phyloP scores from a whole-genome alignment of 1,284 basidiomycete genomes.

The Hymenochaete sp. region DNA sequence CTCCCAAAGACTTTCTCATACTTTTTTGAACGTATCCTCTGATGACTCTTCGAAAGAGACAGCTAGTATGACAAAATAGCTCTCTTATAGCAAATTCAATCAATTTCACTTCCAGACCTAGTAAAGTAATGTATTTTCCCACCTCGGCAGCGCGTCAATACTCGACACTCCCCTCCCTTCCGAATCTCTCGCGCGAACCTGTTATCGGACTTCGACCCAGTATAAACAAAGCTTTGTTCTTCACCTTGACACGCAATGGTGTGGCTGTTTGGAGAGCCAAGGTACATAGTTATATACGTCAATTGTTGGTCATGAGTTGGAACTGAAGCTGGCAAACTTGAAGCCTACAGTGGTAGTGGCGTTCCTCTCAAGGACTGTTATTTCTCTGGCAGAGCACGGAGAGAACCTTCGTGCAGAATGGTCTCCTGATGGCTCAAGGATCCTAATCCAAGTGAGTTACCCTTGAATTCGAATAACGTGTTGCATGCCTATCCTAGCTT shows the following conservation, averaged over 20 bases:
- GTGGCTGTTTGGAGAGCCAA: constrained; percentile 78
- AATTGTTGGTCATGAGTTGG: too few species aligned
- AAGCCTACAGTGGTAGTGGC: constrained; percentile 78
- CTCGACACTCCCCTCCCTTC: constrained; percentile 56
- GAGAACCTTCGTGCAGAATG: constrained; percentile 66
- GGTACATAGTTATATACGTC: constrained; percentile 41
- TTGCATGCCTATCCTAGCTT: not conserved
- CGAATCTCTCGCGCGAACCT: constrained; percentile 49
- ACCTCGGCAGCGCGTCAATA: constrained; percentile 67
- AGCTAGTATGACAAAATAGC: too few species aligned
- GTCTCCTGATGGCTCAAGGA: constrained; percentile 69
- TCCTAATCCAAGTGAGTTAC: constrained; percentile 65
- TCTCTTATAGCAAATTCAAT: too few species aligned
- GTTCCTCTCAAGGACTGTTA: constrained; percentile 63
- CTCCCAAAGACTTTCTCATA: too few species aligned
- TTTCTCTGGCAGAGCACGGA: constrained; percentile 75
- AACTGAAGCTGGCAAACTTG: not conserved
- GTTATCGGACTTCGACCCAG: constrained; percentile 56
- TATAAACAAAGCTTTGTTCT: constrained; percentile 72
- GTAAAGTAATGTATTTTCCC: constrained; percentile 70
- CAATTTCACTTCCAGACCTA: too few species aligned
- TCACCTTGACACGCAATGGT: constrained; percentile 56
- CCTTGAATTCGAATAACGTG: constrained; percentile 1
- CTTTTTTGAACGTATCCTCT: too few species aligned
- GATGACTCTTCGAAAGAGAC: too few species aligned